Conservation (phyloP, 257 asterid genomes). For the Petunia secreta region DNA sequence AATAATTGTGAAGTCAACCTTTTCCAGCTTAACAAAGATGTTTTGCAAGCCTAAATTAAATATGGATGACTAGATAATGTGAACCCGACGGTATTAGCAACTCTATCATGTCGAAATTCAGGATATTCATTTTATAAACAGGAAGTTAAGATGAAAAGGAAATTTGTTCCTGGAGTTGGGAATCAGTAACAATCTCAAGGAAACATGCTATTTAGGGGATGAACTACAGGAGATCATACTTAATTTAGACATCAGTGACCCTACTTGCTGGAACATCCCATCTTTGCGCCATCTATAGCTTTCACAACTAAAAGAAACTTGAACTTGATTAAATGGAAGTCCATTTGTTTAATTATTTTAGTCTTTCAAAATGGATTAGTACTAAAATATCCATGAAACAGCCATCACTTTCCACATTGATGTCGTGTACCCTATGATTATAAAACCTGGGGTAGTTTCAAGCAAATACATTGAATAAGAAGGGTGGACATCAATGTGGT, state of each 20-base stretch:
- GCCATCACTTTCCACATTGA: neutral
- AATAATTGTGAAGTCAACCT: no score
- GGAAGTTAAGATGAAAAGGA: conserved; percentile 19
- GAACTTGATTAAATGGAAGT: neutral
- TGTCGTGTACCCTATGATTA: neutral
- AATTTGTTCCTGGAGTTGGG: neutral
- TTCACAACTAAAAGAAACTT: neutral
- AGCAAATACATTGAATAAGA: neutral
- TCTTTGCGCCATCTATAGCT: neutral
- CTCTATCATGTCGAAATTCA: no score
- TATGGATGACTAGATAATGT: no score
- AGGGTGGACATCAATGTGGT: neutral
- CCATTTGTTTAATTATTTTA: neutral
- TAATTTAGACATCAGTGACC: neutral
- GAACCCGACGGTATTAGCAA: no score
- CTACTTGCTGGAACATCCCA: conserved; percentile 15
- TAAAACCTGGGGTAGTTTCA: neutral
- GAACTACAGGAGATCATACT: neutral
- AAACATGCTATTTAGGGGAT: neutral
- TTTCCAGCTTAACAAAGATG: no score
- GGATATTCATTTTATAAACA: neutral
- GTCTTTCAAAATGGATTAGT: conserved; percentile 6
- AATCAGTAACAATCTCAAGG: neutral
- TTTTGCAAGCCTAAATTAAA: no score
- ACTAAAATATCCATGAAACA: neutral